Base-by-base conservation (phyloP, 2,329 filamentous ascomycete species). In the Aspergillus eucalypticola region DNA sequence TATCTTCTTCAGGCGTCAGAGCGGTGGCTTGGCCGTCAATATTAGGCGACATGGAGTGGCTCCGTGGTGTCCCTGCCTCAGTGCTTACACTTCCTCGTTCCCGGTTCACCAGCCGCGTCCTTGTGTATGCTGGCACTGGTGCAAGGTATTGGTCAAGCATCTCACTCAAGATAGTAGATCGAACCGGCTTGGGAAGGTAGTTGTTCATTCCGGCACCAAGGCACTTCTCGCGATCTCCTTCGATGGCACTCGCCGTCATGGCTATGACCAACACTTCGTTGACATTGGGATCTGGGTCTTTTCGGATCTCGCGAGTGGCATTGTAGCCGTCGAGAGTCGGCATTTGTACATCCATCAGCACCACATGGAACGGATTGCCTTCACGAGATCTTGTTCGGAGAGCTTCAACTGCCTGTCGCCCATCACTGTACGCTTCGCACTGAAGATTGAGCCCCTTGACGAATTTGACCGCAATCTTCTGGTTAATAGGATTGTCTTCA, bases 291-390 rank as follows among this genome's bases (percentile, higher is more conserved):
- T 92, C 85, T 0, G 86, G 75, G 73, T 97, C 92, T 66, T 86
- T 86, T 8, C 93, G 88, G 48, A 97, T 87, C 60, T 92, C 84
- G 65, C 90, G 89, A 0, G 93, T 97, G 1, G 93, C 92, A 75
- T 96, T 90, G 73, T 96, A 96, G 5, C 93, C 93, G 73, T 97
- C 93, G 8, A 96, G 84, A 3, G 96, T 87, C 0, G 93, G 93
- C 93, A 97, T 97, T 77, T 96, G 92, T 3, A 96, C 92, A 73
- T 97, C 93, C 93, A 97, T 97, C 48, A 97, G 84, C 42, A 96
- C 89, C 32, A 97, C 84, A 70, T 97, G 92, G 77, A 96, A 97
- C 0, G 92, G 93, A 8, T 81, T 81, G 1, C 88, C 89, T 63
- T 90, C 88, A 48, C 80, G 82, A 3, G 90, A 89, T 63, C 88